A percentile compares a stretch with the other conserved stretches of the same genome.
phyloP scores from a whole-genome alignment of 1,284 basidiomycete genomes.

The Athelia sp. region DNA sequence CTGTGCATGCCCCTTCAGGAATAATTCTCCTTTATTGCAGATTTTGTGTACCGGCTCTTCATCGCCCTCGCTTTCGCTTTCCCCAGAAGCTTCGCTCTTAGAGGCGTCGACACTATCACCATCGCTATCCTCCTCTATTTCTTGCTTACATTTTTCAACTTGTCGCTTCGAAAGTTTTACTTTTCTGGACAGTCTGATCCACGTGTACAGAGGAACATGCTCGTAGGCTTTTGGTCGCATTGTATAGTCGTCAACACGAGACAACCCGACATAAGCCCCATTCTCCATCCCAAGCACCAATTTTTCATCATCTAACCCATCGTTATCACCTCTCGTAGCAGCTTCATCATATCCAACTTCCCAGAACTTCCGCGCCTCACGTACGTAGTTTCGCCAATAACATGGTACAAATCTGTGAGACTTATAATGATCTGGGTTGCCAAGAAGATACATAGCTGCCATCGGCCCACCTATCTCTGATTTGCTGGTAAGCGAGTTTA shows the following conservation, averaged over 20 bases:
- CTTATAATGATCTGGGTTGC: constrained; percentile 28
- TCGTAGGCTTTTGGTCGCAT: constrained; percentile 12
- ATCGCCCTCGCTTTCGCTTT: too few relatives aligned
- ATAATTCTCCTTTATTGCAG: too few relatives aligned
- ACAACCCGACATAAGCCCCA: not conserved
- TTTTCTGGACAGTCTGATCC: constrained; percentile 11
- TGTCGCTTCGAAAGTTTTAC: not conserved
- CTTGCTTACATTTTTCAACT: constrained; percentile 3
- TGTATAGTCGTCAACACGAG: constrained; percentile 8
- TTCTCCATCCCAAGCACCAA: not conserved
- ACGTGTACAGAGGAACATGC: constrained; percentile 17
- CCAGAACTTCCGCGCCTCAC: not conserved
- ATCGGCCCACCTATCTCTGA: constrained; percentile 27
- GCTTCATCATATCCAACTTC: not conserved
- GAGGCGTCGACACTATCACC: too few relatives aligned
- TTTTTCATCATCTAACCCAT: too few relatives aligned
- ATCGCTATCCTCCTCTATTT: not conserved
- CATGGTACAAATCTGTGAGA: constrained; percentile 18
- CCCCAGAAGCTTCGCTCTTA: too few relatives aligned
- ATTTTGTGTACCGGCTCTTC: too few relatives aligned
- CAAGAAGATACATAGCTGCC: constrained; percentile 21
- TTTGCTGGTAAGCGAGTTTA: constrained; percentile 22
- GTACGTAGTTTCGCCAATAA: constrained; percentile 21
- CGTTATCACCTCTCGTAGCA: not conserved
- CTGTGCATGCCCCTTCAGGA: too few relatives aligned